Conservation (phyloP, 2,329 filamentous ascomycete species). For the Xylaria sp. region DNA sequence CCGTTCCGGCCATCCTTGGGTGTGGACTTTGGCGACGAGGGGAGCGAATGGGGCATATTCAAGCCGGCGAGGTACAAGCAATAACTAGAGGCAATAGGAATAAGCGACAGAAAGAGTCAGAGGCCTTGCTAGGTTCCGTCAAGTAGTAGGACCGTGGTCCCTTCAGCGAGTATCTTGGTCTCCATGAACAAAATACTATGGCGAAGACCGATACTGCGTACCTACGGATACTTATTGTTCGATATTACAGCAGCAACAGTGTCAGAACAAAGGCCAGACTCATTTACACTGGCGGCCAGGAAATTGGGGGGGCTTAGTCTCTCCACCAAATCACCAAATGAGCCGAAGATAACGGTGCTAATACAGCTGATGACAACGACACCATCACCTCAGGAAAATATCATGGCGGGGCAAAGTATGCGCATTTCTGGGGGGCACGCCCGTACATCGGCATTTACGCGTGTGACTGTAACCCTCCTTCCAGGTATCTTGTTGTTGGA, state of each 20-base stretch:
- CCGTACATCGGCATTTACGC: constrained; percentile 28
- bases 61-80: constrained; percentile 14
- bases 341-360: constrained; percentile 38
- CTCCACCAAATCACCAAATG: constrained; percentile 22
- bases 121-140: constrained; percentile 45
- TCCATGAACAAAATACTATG: constrained; percentile 46
- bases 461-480: constrained; percentile 43
- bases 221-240: constrained; percentile 45
- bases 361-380: constrained; percentile 37
- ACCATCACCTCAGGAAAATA: constrained; percentile 22
- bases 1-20: constrained; percentile 56
- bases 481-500: constrained; percentile 40
- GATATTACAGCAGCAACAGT: constrained; percentile 40
- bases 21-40: constrained; percentile 58
- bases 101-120: not conserved
- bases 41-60: constrained; percentile 49
- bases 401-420: constrained; percentile 38
- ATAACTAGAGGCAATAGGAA: constrained; percentile 5
- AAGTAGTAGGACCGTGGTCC: constrained; percentile 46
- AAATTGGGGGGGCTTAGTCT: constrained; percentile 20
- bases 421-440: constrained; percentile 2
- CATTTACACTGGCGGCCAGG: constrained; percentile 21
- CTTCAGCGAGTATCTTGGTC: constrained; percentile 45
- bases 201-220: constrained; percentile 38
- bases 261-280: constrained; percentile 6